Conservation (phyloP, 495 filamentous ascomycete species). For the Talaromyces borbonicus region DNA sequence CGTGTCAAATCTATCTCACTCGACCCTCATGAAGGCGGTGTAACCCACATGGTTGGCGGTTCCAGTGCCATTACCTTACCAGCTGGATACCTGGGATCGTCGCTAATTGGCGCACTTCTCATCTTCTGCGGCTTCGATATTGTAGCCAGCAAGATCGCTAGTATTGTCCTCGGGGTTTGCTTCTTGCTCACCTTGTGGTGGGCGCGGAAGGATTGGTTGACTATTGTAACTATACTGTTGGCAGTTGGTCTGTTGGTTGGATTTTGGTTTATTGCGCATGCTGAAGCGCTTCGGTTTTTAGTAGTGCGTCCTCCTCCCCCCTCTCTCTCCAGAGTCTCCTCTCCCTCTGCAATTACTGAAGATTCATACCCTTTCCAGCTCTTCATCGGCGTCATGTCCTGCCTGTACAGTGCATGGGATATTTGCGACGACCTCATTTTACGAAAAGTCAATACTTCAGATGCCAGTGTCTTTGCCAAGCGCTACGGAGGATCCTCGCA, state of each 20-base stretch:
- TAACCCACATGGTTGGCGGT: conserved; percentile 74
- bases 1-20: conserved; percentile 61
- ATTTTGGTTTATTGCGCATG: conserved; percentile 73
- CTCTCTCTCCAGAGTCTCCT: no score
- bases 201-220: conserved; percentile 69
- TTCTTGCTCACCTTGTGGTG: conserved; percentile 73
- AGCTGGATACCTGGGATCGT: conserved; percentile 67
- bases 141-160: conserved; percentile 67
- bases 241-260: conserved; percentile 62
- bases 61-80: conserved; percentile 62
- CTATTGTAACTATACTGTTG: conserved; percentile 55
- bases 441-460: conserved; percentile 69
- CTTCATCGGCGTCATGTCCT: conserved; percentile 74
- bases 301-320: conserved; percentile 36
- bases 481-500: conserved; percentile 69
- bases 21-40: conserved; percentile 61
- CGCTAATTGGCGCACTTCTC: conserved; percentile 64
- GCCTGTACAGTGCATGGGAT: conserved; percentile 74
- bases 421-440: conserved; percentile 82
- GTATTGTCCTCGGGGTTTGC: conserved; percentile 59
- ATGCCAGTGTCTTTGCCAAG: conserved; percentile 72
- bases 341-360: no score
- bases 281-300: conserved; percentile 60
- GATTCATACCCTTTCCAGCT: no score
- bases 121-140: conserved; percentile 77